A percentile compares a stretch with the other conserved stretches of the same genome.
Evolutionary conservation across 805 yeast genomes (phyloP).

Genomic region (Pichia rugopelliculosa): DNA sequence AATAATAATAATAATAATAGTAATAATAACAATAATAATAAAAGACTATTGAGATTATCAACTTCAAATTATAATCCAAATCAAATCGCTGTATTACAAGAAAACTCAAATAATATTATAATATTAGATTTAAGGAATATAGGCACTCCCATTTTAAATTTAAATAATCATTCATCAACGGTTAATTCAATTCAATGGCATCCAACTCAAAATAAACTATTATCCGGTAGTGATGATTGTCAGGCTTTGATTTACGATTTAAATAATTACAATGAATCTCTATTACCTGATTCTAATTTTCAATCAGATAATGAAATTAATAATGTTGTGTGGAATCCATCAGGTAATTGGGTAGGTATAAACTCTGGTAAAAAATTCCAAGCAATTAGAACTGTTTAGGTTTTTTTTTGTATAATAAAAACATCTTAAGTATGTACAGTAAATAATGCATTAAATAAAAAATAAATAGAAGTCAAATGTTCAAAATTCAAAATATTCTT

Average conservation of each 20-base stretch:
- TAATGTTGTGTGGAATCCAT: slow-evolving; percentile 62
- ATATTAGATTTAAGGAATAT: slow-evolving; percentile 84
- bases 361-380: slow-evolving; percentile 65
- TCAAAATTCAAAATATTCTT: too few species aligned
- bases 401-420: too few species aligned
- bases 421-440: too few species aligned
- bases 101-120: slow-evolving; percentile 55
- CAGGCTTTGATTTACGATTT: slow-evolving; percentile 68
- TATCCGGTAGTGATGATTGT: slow-evolving; percentile 66
- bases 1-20: too few species aligned
- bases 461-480: too few species aligned
- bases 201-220: slow-evolving; percentile 56
- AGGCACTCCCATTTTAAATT: slow-evolving; percentile 65
- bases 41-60: slow-evolving; percentile 66
- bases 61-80: slow-evolving; percentile 77
- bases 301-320: slow-evolving; percentile 60
- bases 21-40: slow-evolving; percentile 11
- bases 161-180: slow-evolving; percentile 60
- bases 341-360: slow-evolving; percentile 78
- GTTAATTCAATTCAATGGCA: slow-evolving; percentile 82
- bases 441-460: too few species aligned
- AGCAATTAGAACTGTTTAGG: background rate
- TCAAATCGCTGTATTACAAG: slow-evolving; percentile 75
- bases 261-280: slow-evolving; percentile 16
- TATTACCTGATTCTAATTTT: background rate